phyloP scores from a whole-genome alignment of 2,329 filamentous ascomycete genomes.

The Pyrenochaeta sp. region DNA sequence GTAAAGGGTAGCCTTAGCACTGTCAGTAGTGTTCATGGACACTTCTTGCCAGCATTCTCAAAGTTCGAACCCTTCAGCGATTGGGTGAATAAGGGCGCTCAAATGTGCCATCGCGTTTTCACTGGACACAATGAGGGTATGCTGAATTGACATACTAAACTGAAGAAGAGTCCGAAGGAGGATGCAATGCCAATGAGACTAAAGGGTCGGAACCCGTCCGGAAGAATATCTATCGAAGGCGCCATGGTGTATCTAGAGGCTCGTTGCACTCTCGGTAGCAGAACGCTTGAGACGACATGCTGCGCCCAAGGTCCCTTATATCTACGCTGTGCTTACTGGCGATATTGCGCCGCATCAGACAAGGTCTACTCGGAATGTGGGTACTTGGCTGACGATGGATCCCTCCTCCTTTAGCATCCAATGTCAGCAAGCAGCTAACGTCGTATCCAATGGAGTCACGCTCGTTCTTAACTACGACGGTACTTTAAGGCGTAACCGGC shows the following conservation, averaged over 20 bases:
- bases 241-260: neutral
- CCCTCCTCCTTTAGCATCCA: neutral
- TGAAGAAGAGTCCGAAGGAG: constrained; percentile 16
- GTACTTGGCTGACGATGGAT: neutral
- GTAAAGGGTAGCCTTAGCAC: constrained; percentile 21
- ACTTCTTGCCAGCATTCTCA: too few relatives aligned
- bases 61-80: neutral
- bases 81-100: neutral
- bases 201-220: constrained; percentile 14
- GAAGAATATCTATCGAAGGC: neutral
- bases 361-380: neutral
- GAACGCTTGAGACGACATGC: neutral
- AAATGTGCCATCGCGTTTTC: neutral
- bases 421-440: neutral
- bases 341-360: neutral
- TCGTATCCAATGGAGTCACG: neutral
- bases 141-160: constrained; percentile 15
- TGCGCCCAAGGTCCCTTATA: neutral
- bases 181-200: constrained; percentile 19
- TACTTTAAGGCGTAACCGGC: neutral
- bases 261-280: neutral
- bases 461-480: neutral
- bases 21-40: neutral
- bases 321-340: neutral
- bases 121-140: neutral